Evolutionary conservation across 2,329 filamentous ascomycete genomes (phyloP), one percentile per base, ranked within the genome.

Genomic region (Alternaria gaisen): DNA sequence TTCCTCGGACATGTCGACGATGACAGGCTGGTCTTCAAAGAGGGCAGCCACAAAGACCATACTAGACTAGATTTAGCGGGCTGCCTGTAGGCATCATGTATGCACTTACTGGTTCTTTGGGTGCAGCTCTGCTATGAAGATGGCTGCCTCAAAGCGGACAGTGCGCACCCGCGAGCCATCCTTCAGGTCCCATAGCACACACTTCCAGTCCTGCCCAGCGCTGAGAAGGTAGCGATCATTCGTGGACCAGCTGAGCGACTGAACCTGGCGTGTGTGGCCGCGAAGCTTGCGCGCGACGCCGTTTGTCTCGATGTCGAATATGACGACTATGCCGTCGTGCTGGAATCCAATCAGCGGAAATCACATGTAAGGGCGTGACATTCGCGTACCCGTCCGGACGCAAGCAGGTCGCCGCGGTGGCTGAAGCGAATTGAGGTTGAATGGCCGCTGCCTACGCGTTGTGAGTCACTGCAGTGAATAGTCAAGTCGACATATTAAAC

Each of bases 301-400:
- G 85, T 96, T 97, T 10, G 96, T 99, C 80, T 99, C 96, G 51
- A 98, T 88, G 76, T 99, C 95, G 86, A 97, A 99, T 47, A 99
- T 91, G 56, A 97, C 92, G 41, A 99, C 91, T 5, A 93, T 95
- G 68, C 95, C 95, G 81, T 99, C 95, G 64, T 87, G 83, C 85
- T 87, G 65, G 30, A 22, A 41, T 11, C 42, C 41, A 42, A 68
- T 72, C 56, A 71, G 72, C 60, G 41, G 9, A 36, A 34, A 42
- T 53, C 22, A 61, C 63, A 71, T 60, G 69, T 63, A 56, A 42
- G 38, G 56, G 56, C 41, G 41, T 36, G 36, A 40, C n/a, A 48
- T 44, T 48, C 44, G 68, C 79, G 62, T 78, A 93, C 92, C 75
- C 95, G 90, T 66, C 95, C 95, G 30, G 94, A 97, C 44, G 95